A percentile compares a stretch with the other conserved stretches of the same genome.
phyloP scores from a whole-genome alignment of 2,329 filamentous ascomycete species.

The Fusarium metavorans region DNA sequence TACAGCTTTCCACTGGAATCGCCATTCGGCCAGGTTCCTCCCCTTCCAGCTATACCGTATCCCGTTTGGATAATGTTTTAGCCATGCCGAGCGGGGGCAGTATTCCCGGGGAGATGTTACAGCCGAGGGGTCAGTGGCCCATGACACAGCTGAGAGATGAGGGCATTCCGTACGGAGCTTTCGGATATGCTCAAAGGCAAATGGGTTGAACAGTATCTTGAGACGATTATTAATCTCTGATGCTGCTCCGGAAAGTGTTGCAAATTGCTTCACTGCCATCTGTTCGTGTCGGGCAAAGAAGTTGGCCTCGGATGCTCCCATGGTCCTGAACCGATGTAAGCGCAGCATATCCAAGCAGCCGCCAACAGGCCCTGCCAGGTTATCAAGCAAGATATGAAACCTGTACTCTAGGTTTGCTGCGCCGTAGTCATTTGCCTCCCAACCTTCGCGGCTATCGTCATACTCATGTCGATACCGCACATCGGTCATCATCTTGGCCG shows the following conservation, averaged over 20 bases:
- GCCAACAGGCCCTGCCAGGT: slow-evolving; percentile 2
- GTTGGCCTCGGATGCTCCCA: background rate
- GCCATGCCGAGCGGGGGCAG: background rate
- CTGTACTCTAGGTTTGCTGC: background rate
- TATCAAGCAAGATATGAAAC: slow-evolving; percentile 18
- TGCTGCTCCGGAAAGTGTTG: background rate
- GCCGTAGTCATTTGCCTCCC: slow-evolving; percentile 18
- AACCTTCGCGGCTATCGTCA: background rate
- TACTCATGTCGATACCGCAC: background rate
- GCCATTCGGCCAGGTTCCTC: slow-evolving; percentile 1
- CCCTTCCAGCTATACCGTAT: slow-evolving; percentile 10
- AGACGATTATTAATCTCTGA: background rate
- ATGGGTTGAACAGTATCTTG: slow-evolving; percentile 2
- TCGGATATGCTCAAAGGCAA: accelerated
- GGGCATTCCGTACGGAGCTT: background rate
- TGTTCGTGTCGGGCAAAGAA: background rate
- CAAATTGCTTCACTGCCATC: background rate
- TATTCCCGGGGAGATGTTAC: background rate
- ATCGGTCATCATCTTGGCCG: background rate
- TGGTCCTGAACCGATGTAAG: slow-evolving; percentile 25
- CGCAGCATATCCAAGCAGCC: slow-evolving; percentile 25
- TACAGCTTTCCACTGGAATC: background rate
- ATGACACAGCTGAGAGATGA: slow-evolving; percentile 5
- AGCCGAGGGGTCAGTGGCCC: background rate
- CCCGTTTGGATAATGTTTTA: slow-evolving; percentile 14